Percentiles rank a stretch among this genome's conserved stretches.
Evolutionary conservation across 2,329 filamentous ascomycete species (phyloP).

Genomic region (Beauveria rudraprayagi): DNA sequence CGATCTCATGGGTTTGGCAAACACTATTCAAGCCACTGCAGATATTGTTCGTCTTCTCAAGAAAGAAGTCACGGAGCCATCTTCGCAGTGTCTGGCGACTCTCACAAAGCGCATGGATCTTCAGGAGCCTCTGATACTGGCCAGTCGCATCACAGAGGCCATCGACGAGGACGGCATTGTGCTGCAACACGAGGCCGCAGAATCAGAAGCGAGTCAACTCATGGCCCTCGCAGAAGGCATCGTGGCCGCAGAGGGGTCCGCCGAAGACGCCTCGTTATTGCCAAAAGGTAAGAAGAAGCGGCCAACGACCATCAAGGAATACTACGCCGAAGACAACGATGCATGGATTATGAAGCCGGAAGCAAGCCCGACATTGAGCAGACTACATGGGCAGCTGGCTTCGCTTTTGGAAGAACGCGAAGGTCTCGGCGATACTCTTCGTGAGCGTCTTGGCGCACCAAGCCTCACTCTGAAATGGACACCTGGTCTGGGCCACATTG

Average conservation of each 20-base stretch:
- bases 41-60: slow-evolving; percentile 49
- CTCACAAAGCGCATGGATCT: slow-evolving; percentile 56
- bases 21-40: slow-evolving; percentile 68
- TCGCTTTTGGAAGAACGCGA: slow-evolving; percentile 52
- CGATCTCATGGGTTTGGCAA: slow-evolving; percentile 75
- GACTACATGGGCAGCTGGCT: slow-evolving; percentile 61
- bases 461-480: slow-evolving; percentile 78
- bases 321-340: slow-evolving; percentile 52
- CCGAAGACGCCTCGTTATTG: slow-evolving; percentile 45
- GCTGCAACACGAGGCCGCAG: slow-evolving; percentile 68
- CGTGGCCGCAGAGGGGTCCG: slow-evolving; percentile 55
- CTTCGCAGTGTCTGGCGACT: slow-evolving; percentile 30
- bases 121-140: slow-evolving; percentile 58
- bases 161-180: slow-evolving; percentile 92
- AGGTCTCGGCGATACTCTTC: slow-evolving; percentile 52
- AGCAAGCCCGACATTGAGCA: slow-evolving; percentile 58
- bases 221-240: slow-evolving; percentile 67
- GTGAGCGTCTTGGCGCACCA: slow-evolving; percentile 50
- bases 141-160: slow-evolving; percentile 61
- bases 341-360: slow-evolving; percentile 57
- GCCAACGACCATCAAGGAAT: slow-evolving; percentile 41
- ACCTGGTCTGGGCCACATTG: slow-evolving; percentile 79
- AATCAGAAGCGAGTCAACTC: slow-evolving; percentile 62
- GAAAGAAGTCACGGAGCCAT: slow-evolving; percentile 13
- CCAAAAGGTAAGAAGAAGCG: slow-evolving; percentile 46